Base-by-base conservation (phyloP, 176 grass and related monocot species). In the Oryza glaberrima region DNA sequence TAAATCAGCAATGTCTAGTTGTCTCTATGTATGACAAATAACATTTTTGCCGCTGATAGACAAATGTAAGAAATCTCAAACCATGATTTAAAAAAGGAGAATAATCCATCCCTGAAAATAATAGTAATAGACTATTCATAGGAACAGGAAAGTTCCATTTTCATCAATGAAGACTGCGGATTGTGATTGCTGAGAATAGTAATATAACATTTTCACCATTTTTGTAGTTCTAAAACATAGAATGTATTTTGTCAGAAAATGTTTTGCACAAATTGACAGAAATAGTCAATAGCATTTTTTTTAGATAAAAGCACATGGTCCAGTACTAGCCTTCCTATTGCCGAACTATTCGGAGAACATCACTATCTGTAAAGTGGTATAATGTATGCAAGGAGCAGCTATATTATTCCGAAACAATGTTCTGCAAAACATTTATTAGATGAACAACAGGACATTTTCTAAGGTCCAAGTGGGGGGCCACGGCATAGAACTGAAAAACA, bases 351-450 rank as follows among this genome's bases (percentile, higher is more conserved):
- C 43, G 54, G 32, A 34, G 12, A 82, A 69, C 66, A 46, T 16
- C 13, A 67, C 65, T 82, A 63, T 13, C 12, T 32, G 28, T 47
- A 49, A 6, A 82, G 49, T 20, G 43, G 70, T 44, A 58, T 58
- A 81, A 75, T 82, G 60, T n/a, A 64, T 65, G 49, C 40, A 70
- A 82, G 47, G 20, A 77, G 63, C 35, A 82, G 5, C 63, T 60
- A 81, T 44, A 1, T 20, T 65, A 22, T 40, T 52, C 19, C 48
- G 4, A 58, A 58, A 40, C 34, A 64, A 19, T 36, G 12, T 28
- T 38, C 19, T 46, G 5, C 1, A 43, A 60, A 65, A 51, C 5
- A 66, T 66, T 12, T n/a, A 86, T 51, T 45, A 17, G 44, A 6
- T 72, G 63, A 75, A 67, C 46, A 66, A 66, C 48, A 75, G 25